phyloP scores from a whole-genome alignment of 2,329 filamentous ascomycete species.

The Helotiales sp. region DNA sequence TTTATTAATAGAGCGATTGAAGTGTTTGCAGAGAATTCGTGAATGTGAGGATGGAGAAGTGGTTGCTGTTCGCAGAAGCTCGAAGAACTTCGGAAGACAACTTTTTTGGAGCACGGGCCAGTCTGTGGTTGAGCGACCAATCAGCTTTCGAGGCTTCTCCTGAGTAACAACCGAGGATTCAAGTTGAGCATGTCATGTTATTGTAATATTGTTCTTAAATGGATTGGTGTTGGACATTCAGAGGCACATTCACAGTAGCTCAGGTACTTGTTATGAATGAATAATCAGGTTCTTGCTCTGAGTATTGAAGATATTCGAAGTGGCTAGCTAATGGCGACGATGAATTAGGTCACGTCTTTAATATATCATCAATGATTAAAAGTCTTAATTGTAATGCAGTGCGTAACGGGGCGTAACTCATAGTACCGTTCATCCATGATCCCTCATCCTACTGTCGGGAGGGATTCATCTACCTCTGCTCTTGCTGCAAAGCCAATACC shows the following conservation, averaged over 20 bases:
- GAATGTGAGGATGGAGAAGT: background rate
- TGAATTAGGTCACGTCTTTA: too few relatives aligned
- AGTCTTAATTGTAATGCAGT: background rate
- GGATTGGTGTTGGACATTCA: too few relatives aligned
- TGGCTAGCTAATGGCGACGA: too few relatives aligned
- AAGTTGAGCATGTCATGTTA: too few relatives aligned
- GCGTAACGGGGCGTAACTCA: background rate
- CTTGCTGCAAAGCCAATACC: background rate
- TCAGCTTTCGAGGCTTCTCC: background rate
- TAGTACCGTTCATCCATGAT: background rate
- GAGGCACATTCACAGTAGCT: too few relatives aligned
- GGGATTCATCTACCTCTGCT: background rate
- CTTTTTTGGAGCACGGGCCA: slow-evolving; percentile 9
- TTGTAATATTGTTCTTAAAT: too few relatives aligned
- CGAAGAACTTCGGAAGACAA: slow-evolving; percentile 24
- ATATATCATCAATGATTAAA: background rate
- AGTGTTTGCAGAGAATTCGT: slow-evolving; percentile 1
- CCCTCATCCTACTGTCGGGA: background rate
- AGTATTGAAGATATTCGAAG: background rate
- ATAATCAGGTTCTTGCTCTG: background rate
- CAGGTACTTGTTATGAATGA: too few relatives aligned
- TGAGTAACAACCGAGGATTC: background rate
- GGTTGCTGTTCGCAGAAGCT: slow-evolving; percentile 17
- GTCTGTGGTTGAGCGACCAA: background rate
- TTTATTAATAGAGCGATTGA: slow-evolving; percentile 8